Evolutionary conservation across 2,329 filamentous ascomycete species (phyloP), one percentile per base, ranked within the genome.

Genomic region (Paramyrothecium sp.): DNA sequence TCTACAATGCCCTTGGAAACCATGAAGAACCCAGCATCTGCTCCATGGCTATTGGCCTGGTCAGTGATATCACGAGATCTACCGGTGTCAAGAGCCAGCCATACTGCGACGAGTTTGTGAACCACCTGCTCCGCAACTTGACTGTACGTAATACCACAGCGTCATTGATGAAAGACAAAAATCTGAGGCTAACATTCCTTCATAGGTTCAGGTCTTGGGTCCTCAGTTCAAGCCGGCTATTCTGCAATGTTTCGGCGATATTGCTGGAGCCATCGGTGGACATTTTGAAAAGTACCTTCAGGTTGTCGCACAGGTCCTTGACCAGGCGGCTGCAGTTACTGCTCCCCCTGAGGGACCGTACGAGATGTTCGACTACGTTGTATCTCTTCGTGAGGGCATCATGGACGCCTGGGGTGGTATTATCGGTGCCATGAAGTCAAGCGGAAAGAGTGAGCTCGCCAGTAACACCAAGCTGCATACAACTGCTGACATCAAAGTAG

Each of bases 361-460:
- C 67, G 95, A 99, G 76, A 96, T 98, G 90, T 89, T 93, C 57
- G 94, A 98, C 75, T 99, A 99, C 72, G 89, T 99, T 65, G 86
- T 96, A 62, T 97, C 93, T 20, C 84, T 99, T 52, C 89, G 95
- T 55, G 96, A 99, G 72, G 95, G 94, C 65, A 98, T 99, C 65
- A 97, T 98, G 89, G 95, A 99, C 81, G 95, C 95, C 34, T 99
- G 96, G 93, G 92, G 93, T 68, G 95, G 95, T 64, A 95, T 97
- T 64, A 92, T 99, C 70, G 88, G 94, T 73, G 92, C 95, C 54
- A 92, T 98, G 89, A 96, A 95, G 81, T 78, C 83, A 54, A 91
- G 89, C 69, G 80, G 80, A 69, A 94, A 94, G 81, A 87, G 89
- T 90, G 75, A 74, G 86, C 78, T n/a, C 2, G 16, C 22, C 7